A percentile compares a stretch with the other conserved stretches of the same genome.
Evolutionary conservation across 2,329 filamentous ascomycete species (phyloP).

Genomic region (Grosmannia clavigera): DNA sequence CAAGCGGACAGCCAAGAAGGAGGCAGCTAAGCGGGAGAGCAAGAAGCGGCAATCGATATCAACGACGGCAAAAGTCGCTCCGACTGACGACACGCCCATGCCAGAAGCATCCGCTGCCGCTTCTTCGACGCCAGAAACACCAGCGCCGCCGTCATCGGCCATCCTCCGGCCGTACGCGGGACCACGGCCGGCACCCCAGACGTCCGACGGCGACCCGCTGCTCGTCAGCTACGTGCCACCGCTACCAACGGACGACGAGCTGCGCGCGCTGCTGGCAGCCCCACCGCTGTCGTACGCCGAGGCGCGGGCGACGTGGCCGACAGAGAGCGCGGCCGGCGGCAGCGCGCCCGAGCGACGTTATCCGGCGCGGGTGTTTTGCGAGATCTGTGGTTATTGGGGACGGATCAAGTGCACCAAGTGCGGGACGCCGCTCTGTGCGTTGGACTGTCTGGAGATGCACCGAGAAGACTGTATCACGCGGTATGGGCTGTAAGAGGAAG

Average conservation of each 20-base stretch:
- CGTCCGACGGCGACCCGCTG: conserved; percentile 43
- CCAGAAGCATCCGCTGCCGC: conserved; percentile 19
- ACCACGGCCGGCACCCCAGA: conserved; percentile 25
- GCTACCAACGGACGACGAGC: conserved; percentile 45
- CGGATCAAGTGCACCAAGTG: conserved; percentile 65
- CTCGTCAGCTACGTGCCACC: conserved; percentile 45
- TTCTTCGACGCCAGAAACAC: background rate
- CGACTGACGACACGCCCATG: conserved; percentile 26
- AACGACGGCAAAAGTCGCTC: background rate
- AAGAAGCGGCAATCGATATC: background rate
- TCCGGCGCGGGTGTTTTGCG: conserved; percentile 57
- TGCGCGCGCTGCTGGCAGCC: conserved; percentile 49
- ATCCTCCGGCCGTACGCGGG: conserved; percentile 23
- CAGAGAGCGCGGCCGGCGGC: background rate
- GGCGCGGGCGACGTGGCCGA: conserved; percentile 17
- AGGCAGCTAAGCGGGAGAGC: background rate
- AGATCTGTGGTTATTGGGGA: conserved; percentile 75
- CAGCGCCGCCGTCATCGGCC: conserved; percentile 14
- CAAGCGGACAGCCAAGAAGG: conserved; percentile 2
- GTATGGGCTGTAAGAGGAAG: conserved; percentile 34
- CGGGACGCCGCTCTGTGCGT: conserved; percentile 62
- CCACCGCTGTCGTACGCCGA: conserved; percentile 58
- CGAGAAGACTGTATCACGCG: conserved; percentile 58
- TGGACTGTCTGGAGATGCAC: conserved; percentile 62
- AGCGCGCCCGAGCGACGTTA: conserved; percentile 35